phyloP scores from a whole-genome alignment of 805 yeast species.

The Barnettozyma salicaria region DNA sequence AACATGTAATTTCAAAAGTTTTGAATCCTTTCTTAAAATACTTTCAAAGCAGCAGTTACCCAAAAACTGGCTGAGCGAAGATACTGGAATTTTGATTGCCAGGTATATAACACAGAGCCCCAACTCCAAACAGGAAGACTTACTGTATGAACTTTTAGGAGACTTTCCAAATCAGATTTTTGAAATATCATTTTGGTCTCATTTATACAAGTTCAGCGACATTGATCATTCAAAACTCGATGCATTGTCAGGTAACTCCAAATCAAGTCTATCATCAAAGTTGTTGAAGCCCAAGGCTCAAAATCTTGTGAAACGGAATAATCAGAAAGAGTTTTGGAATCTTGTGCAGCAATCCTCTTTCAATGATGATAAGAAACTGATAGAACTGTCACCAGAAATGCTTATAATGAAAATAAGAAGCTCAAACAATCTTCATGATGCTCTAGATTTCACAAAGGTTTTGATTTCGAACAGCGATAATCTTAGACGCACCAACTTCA shows the following conservation, averaged over 20 bases:
- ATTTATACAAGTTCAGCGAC: constrained; percentile 9
- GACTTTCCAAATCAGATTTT: constrained; percentile 8
- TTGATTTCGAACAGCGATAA: background rate
- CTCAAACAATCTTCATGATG: constrained; percentile 4
- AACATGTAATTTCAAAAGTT: constrained; percentile 11
- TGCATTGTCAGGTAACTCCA: background rate
- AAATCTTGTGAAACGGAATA: constrained; percentile 6
- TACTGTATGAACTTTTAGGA: background rate
- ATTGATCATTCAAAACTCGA: constrained; percentile 10
- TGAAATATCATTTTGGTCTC: constrained; percentile 13
- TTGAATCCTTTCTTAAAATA: constrained; percentile 13
- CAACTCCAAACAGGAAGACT: constrained; percentile 1
- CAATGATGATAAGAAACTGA: constrained; percentile 2
- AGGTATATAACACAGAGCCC: constrained; percentile 10
- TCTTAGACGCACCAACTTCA: background rate
- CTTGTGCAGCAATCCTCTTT: constrained; percentile 8
- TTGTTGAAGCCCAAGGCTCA: constrained; percentile 9
- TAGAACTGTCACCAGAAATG: constrained; percentile 11
- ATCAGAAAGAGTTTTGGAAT: constrained; percentile 13
- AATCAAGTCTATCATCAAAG: no score
- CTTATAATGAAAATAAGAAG: constrained; percentile 8
- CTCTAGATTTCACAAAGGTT: constrained; percentile 4
- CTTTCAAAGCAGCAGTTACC: constrained; percentile 1
- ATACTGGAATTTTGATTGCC: constrained; percentile 13
- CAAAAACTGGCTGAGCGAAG: constrained; percentile 14